Base-by-base conservation (phyloP, 2,329 filamentous ascomycete species). In the Botrytis elliptica region DNA sequence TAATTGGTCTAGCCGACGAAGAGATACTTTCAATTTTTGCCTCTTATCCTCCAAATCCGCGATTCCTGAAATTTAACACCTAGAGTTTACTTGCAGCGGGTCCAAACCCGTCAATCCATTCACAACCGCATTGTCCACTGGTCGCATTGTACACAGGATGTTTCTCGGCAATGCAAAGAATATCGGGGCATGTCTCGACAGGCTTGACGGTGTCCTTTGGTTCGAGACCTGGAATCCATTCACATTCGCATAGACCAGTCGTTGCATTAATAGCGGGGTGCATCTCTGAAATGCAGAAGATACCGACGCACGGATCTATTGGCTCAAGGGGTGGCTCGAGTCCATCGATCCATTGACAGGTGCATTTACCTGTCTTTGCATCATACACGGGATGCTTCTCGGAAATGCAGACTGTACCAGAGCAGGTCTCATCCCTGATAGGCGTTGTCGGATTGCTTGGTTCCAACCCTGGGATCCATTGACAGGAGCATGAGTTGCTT, bases 271-370 rank as follows among this genome's bases (percentile, higher is more conserved):
- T 57, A 2, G 66, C 69, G 14, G 70, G 62, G 6, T 68, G 71
- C 69, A 60, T 73, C 52, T 76, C 75, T 8, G 75, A 36, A 29
- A 75, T 76, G n/a, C 75, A 76, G 8, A 59, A 44, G 40, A 74
- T 70, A 12, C 40, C 67, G 7, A 66, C 38, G 29, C 75, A 76
- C 33, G 70, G 49, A 52, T 40, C 29, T n/a, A 38, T 52, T 40
- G 57, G 57, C 3, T 52, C 66, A 42, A 42, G 20, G 46, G 10
- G 64, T 57, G 72, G 74, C 40, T 75, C 71, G 0, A 76, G 62
- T 22, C 76, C 75, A 5, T 74, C 70, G n/a, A 77, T 75, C 76
- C 76, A 76, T 64, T 75, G 59, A 65, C 75, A 78, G 1, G 57
- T 67, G 60, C 77, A 78, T 18, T 49, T 52, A 22, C 60, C 57